A percentile compares a stretch with the other conserved stretches of the same genome.
phyloP scores from a whole-genome alignment of 768 basidiomycete species.

The Kwoniella newhampshirensis region DNA sequence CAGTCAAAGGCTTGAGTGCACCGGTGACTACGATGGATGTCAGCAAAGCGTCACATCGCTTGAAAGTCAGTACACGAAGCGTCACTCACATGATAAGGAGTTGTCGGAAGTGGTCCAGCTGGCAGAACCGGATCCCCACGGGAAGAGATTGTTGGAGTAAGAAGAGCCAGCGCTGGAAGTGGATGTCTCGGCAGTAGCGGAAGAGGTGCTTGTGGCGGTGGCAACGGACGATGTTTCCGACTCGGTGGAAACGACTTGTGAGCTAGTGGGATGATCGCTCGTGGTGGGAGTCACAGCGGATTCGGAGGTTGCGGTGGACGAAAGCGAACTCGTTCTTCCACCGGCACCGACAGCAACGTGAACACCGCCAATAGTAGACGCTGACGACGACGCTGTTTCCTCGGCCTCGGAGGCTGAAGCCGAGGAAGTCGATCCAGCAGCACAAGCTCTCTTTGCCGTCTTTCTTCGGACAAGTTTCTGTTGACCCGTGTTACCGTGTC shows the following conservation, averaged over 20 bases:
- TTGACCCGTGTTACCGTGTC: slow-evolving; percentile 6
- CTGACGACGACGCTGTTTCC: slow-evolving; percentile 9
- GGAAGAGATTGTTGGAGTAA: slow-evolving; percentile 10
- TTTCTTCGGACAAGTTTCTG: slow-evolving; percentile 17
- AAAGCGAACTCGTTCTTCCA: neutral
- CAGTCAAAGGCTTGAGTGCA: slow-evolving; percentile 41
- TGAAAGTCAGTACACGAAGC: neutral
- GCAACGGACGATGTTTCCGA: neutral
- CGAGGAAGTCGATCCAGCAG: neutral
- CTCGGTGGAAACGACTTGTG: slow-evolving; percentile 1
- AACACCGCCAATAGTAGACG: neutral
- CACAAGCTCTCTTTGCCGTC: slow-evolving; percentile 8
- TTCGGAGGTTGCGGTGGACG: slow-evolving; percentile 5
- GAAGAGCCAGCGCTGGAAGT: slow-evolving; percentile 12
- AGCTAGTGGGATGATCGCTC: neutral
- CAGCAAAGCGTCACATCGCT: neutral
- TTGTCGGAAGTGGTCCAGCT: slow-evolving; percentile 12
- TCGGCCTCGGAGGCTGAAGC: neutral
- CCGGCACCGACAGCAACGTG: slow-evolving; percentile 8
- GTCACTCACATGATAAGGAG: slow-evolving; percentile 11
- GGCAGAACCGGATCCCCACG: slow-evolving; percentile 17
- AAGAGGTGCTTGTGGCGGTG: slow-evolving; percentile 4
- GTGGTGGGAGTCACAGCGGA: neutral
- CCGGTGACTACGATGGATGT: slow-evolving; percentile 24
- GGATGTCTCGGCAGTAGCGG: slow-evolving; percentile 15